A percentile compares a stretch with the other conserved stretches of the same genome.
Conservation (phyloP, 768 basidiomycete species). For the Termitomyces sp. region DNA sequence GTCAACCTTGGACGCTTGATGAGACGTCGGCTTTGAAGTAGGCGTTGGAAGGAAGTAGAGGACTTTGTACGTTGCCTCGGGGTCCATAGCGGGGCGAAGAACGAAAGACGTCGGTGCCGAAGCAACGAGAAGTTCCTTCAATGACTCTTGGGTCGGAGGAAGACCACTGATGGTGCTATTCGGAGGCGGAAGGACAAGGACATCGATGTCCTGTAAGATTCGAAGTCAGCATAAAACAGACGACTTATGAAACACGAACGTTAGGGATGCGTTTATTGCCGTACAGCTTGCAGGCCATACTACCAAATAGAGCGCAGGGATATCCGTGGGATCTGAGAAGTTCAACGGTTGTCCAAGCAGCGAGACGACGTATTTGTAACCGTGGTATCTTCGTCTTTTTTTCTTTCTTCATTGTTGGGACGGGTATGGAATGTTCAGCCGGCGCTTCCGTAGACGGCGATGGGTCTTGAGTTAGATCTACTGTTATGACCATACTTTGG, state of each 20-base stretch:
- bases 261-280: slow-evolving; percentile 13
- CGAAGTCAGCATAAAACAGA: neutral
- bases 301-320: slow-evolving; percentile 11
- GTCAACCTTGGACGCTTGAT: slow-evolving; percentile 9
- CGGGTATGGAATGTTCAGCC: neutral
- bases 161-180: neutral
- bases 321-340: slow-evolving; percentile 9
- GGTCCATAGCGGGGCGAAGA: slow-evolving; percentile 8
- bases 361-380: slow-evolving; percentile 13
- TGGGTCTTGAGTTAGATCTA: neutral
- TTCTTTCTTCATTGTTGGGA: neutral
- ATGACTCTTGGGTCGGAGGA: slow-evolving; percentile 8
- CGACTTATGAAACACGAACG: neutral
- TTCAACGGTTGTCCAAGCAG: slow-evolving; percentile 7
- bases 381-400: neutral
- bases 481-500: neutral
- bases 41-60: slow-evolving; percentile 14
- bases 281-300: slow-evolving; percentile 15
- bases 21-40: slow-evolving; percentile 3
- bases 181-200: slow-evolving; percentile 12
- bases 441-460: neutral
- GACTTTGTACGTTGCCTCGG: slow-evolving; percentile 11
- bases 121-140: slow-evolving; percentile 11
- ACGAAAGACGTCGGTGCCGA: slow-evolving; percentile 5
- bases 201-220: slow-evolving; percentile 11